These are phyloP conservation scores for Hymenoscyphus albidus DNA, from an alignment of 2,329 filamentous ascomycete species.

Conservation along the genomic window DNA sequence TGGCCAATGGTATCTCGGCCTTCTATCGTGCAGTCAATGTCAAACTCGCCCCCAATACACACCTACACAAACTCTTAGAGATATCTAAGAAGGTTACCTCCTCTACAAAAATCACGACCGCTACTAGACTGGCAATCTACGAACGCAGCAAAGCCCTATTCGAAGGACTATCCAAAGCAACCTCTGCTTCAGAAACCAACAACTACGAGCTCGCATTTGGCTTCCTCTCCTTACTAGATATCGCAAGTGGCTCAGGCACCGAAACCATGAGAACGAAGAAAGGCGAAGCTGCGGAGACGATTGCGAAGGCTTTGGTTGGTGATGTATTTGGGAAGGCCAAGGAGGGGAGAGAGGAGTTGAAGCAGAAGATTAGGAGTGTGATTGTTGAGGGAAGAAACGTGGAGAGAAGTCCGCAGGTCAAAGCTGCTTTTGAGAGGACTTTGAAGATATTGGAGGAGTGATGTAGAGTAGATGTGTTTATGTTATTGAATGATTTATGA, in stretches of 20 bases:
- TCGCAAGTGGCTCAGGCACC: slow-evolving; percentile 32
- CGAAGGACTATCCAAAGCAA: slow-evolving; percentile 28
- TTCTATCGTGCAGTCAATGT: slow-evolving; percentile 34
- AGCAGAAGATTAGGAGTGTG: slow-evolving; percentile 23
- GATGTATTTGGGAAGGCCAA: slow-evolving; percentile 31
- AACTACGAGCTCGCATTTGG: slow-evolving; percentile 23
- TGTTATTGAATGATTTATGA: background rate
- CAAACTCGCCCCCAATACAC: slow-evolving; percentile 22
- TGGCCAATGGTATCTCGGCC: slow-evolving; percentile 32
- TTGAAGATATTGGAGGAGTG: background rate
- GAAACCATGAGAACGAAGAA: slow-evolving; percentile 34
- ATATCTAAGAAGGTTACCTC: slow-evolving; percentile 23
- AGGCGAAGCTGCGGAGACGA: slow-evolving; percentile 32
- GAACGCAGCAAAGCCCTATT: slow-evolving; percentile 32
- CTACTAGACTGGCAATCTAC: slow-evolving; percentile 31
- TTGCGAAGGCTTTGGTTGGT: slow-evolving; percentile 26
- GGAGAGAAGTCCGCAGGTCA: slow-evolving; percentile 31
- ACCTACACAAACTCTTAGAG: slow-evolving; percentile 30
- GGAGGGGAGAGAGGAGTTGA: slow-evolving; percentile 25
- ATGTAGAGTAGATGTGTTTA: background rate
- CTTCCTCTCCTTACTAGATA: slow-evolving; percentile 30
- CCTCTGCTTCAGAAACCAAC: slow-evolving; percentile 20
- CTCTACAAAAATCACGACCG: slow-evolving; percentile 31
- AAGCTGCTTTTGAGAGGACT: slow-evolving; percentile 24
- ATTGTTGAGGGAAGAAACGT: slow-evolving; percentile 24